Conservation (phyloP, 2,329 filamentous ascomycete genomes). For the Sporothrix mexicana region DNA sequence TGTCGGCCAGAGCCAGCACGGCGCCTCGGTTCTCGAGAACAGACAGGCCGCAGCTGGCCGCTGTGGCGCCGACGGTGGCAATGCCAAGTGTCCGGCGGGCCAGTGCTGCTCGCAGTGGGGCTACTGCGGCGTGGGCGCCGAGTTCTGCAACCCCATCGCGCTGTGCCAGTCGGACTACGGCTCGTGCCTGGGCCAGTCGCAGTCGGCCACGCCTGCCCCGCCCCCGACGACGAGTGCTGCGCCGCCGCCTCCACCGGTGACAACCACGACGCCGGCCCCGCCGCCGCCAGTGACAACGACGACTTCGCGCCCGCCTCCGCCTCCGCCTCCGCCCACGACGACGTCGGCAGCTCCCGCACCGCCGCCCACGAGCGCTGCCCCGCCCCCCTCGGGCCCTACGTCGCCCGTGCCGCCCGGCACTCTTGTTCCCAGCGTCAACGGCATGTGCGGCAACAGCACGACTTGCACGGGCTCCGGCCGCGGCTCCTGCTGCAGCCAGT, state of each 20-base stretch:
- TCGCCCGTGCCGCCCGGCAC: slow-evolving; percentile 34
- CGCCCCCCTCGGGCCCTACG: slow-evolving; percentile 15
- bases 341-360: slow-evolving; percentile 31
- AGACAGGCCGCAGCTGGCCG: slow-evolving; percentile 29
- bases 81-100: slow-evolving; percentile 36
- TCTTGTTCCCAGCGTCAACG: slow-evolving; percentile 31
- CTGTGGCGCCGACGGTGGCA: slow-evolving; percentile 34
- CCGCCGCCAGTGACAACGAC: slow-evolving; percentile 35
- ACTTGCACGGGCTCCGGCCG: slow-evolving; percentile 35
- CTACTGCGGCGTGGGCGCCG: slow-evolving; percentile 36
- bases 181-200: slow-evolving; percentile 33
- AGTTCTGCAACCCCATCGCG: slow-evolving; percentile 35
- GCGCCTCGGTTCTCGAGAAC: neutral
- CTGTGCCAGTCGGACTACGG: slow-evolving; percentile 36
- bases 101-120: slow-evolving; percentile 40
- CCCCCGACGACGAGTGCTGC: slow-evolving; percentile 37
- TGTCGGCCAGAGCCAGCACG: neutral
- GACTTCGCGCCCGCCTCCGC: neutral
- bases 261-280: neutral
- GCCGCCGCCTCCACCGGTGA: neutral
- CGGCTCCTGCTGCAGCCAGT: slow-evolving; percentile 37
- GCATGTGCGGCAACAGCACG: slow-evolving; percentile 37
- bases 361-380: neutral
- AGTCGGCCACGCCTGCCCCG: slow-evolving; percentile 18
- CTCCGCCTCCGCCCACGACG: slow-evolving; percentile 36